Evolutionary conservation across 805 yeast genomes (phyloP).

Genomic region (Cyberlindnera mrakii): DNA sequence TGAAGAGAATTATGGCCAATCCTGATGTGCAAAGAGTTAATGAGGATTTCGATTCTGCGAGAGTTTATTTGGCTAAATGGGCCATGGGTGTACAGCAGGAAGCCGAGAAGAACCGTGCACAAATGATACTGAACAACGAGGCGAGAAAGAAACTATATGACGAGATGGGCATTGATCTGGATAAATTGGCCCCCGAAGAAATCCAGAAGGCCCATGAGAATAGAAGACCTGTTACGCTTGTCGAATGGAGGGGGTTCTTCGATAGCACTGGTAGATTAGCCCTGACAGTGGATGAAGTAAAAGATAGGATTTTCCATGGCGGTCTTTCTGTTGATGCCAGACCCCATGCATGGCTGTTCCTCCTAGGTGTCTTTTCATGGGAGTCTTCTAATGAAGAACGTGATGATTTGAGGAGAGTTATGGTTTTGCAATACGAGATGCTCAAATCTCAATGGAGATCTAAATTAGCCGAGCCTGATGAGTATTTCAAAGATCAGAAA

Average conservation of each 20-base stretch:
- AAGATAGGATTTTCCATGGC: conserved; percentile 84
- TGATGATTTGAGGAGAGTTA: conserved; percentile 45
- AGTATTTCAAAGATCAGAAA: conserved; percentile 85
- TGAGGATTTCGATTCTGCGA: conserved; percentile 89
- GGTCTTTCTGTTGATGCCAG: conserved; percentile 61
- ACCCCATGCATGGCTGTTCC: conserved; percentile 77
- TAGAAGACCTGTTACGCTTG: conserved; percentile 54
- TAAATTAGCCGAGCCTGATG: conserved; percentile 41
- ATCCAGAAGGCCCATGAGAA: conserved; percentile 54
- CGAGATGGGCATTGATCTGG: conserved; percentile 57
- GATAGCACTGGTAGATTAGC: conserved; percentile 68
- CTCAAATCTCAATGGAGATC: conserved; percentile 71
- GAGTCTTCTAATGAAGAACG: conserved; percentile 71
- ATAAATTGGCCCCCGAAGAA: conserved; percentile 50
- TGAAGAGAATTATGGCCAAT: conserved; percentile 35
- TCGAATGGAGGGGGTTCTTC: conserved; percentile 83
- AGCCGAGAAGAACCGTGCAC: conserved; percentile 54
- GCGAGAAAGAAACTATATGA: conserved; percentile 47
- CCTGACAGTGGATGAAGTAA: conserved; percentile 72
- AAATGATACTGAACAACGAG: conserved; percentile 51
- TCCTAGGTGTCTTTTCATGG: conserved; percentile 86
- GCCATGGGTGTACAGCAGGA: conserved; percentile 91
- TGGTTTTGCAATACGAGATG: conserved; percentile 53
- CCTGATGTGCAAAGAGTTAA: conserved; percentile 80
- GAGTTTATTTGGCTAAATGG: conserved; percentile 93